A percentile compares a stretch with the other conserved stretches of the same genome.
These are phyloP conservation scores for Erythrophleum fordii DNA, from an alignment of 306 rosid species.

Conservation along the genomic window DNA sequence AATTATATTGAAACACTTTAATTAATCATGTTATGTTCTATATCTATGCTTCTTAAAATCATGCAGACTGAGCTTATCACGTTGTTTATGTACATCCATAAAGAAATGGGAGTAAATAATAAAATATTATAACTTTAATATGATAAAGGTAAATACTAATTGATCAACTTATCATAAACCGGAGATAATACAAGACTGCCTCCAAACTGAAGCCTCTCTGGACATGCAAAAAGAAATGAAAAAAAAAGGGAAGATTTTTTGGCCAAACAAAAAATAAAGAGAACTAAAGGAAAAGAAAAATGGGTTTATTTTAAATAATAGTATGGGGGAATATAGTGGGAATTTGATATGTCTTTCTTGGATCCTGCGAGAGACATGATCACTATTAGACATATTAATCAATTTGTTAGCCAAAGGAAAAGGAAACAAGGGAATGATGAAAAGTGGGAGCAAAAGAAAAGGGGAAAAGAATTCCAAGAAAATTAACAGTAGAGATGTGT, in stretches of 20 bases:
- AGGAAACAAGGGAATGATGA: slow-evolving; percentile 97
- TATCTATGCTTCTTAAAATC: neutral
- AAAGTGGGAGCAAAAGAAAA: slow-evolving; percentile 80
- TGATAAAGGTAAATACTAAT: neutral
- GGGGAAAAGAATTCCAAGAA: slow-evolving; percentile 56
- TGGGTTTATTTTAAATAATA: slow-evolving; percentile 37
- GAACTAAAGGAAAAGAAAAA: slow-evolving; percentile 41
- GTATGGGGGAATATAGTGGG: slow-evolving; percentile 68
- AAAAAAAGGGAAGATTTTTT: slow-evolving; percentile 10
- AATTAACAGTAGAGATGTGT: slow-evolving; percentile 67
- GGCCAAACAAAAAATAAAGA: slow-evolving; percentile 9
- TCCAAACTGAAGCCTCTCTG: neutral
- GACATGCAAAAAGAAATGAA: slow-evolving; percentile 32
- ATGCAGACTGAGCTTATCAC: neutral
- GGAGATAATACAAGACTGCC: neutral
- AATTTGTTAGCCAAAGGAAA: slow-evolving; percentile 70
- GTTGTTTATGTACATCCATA: too few relatives aligned
- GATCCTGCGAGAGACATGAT: slow-evolving; percentile 85
- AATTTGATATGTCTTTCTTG: slow-evolving; percentile 79
- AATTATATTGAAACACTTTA: neutral
- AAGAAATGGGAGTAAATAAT: neutral
- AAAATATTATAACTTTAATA: neutral
- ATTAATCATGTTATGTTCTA: neutral
- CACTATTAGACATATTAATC: slow-evolving; percentile 60
- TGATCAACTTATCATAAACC: neutral